Evolutionary conservation across 352 stramenopile genomes (phyloP), one percentile per base, ranked within the genome.

Genomic region (Poterioochromonas sp.): DNA sequence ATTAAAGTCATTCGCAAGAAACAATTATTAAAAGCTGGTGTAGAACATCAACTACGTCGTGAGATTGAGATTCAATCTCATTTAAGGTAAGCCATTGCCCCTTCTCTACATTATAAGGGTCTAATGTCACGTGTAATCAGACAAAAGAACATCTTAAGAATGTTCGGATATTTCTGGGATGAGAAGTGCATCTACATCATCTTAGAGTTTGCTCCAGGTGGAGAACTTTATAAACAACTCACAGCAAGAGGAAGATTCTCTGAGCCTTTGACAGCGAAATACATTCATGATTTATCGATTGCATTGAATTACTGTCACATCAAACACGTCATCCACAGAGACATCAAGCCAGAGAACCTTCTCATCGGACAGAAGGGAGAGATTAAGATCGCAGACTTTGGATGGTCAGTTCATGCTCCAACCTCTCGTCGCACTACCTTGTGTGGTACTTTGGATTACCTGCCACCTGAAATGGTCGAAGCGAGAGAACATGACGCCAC

Each of bases 1-100:
- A 89, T 99, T 68, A 99, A 99, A 82, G 95, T 90, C 0, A 85
- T 99, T 73, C 92, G 97, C 80, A 99, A 99, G 83, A 87, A 86
- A 76, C 94, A 99, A 85, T 88, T 99, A 5, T 87, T 97, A 51
- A 98, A 98, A 86, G 93, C 88, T 58, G 93, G 91, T 49, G 94
- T 99, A 47, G 95, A 99, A 83, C 91, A 99, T 82, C 96, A 99
- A 83, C 82, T 99, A 35, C 90, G 96, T 2, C 90, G 96, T 12
- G 96, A 99, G 87, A 98, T 99, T 79, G 96, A 99, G 87, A 99
- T 99, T 81, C 96, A 99, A 86, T 97, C 92, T 29, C 92, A 99
- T 79, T 81, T 99, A 44, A 87, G 77, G n/a, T 77, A 60, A 68
- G 41, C 29, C 29, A 8, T n/a, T 64, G 11, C 12, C 8, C 29